Evolutionary conservation across 2,329 filamentous ascomycete genomes (phyloP), one percentile per base, ranked within the genome.

Genomic region (Paraphoma sp.): DNA sequence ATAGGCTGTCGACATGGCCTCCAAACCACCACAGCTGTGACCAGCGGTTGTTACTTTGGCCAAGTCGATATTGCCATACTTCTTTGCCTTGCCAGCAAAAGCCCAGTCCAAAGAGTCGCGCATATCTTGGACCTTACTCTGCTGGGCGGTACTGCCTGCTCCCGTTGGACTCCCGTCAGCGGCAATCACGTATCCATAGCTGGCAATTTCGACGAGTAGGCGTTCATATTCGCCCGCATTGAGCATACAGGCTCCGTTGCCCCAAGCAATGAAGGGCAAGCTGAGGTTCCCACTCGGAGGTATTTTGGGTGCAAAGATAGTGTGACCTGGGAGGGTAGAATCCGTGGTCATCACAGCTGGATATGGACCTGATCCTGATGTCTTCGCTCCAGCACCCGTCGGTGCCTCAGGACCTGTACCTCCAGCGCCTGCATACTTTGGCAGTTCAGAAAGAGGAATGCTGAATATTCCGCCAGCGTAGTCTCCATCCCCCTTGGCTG

Each of bases 111-210:
- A 36, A 1, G 54, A 58, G 30, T 65, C 60, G 16, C 64, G 54
- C 63, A 68, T 67, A 12, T 62, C 60, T 53, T 68, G 65, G 30
- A 67, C 65, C 31, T 65, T 67, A 45, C 47, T 55, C 47, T 67
- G 63, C 40, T 53, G 46, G 10, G 33, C 31, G 14, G 53, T 51
- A 11, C 40, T 42, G 12, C 53, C 46, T 6, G 16, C 45, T 14
- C 58, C 58, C 1, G 30, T 56, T 4, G 63, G 64, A 17, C 48
- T 60, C 4, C 64, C 64, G 45, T 65, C 64, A 10, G 64, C 64
- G 23, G 58, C 60, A 46, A 67, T 64, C 4, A 65, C 53, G 40
- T 67, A 67, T 17, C 64, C 64, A 17, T 60, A 63, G 17, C 49
- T 54, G 8, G 64, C 64, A n/a, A 67, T 59, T 17, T 65, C 60